Evolutionary conservation across 208 protist genomes (phyloP).

Genomic region (Phytomonas sp.): DNA sequence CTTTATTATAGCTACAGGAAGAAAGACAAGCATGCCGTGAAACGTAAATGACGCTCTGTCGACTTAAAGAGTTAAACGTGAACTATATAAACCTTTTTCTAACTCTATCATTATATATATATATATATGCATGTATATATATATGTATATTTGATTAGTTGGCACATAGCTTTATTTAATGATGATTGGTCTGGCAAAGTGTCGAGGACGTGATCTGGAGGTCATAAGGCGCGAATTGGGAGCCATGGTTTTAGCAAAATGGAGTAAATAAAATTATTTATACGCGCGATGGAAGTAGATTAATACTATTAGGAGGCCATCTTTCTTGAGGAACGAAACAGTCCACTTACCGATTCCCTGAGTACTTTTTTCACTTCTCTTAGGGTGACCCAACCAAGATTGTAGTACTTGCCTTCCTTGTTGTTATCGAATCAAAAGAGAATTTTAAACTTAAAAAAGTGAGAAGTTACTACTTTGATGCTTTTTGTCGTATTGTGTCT

Average conservation of each 20-base stretch:
- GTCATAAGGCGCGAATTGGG: background rate
- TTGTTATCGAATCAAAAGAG: background rate
- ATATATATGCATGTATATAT: background rate
- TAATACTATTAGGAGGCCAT: background rate
- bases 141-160: background rate
- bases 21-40: constrained; percentile 4
- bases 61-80: background rate
- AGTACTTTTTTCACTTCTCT: background rate
- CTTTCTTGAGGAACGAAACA: background rate
- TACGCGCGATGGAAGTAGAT: background rate
- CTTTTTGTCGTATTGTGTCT: background rate
- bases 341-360: background rate
- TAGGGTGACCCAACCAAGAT: background rate
- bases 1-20: constrained; percentile 36
- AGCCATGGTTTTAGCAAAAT: background rate
- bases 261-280: background rate
- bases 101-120: background rate
- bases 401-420: background rate
- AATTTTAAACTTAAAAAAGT: background rate
- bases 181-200: background rate
- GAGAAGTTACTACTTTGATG: background rate
- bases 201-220: background rate
- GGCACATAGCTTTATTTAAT: background rate
- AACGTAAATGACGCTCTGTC: background rate
- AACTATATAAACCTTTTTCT: background rate